Base-by-base conservation (phyloP, 176 grass and related monocot genomes). In the Carex scoparia region DNA sequence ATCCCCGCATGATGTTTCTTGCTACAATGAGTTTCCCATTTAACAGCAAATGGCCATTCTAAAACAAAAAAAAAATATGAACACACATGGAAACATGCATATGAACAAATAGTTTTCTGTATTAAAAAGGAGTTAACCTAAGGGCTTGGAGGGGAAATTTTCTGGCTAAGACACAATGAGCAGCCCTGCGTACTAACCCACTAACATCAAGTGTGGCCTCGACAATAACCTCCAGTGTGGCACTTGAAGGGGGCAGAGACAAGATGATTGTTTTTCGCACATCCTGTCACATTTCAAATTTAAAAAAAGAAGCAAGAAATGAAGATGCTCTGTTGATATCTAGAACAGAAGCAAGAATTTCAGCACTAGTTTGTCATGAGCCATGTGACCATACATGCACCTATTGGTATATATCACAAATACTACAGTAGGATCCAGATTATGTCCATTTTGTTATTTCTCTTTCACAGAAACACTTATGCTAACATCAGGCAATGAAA, bases 101-200 rank as follows among this genome's bases (percentile, higher is more conserved):
- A 85, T 79, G 58, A 48, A 77, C 27, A 32, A 37, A 84, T n/a
- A 53, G 16, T 19, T 12, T 77, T 35, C 77, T 37, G n/a, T 79
- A 23, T 78, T 37, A 83, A 56, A 79, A 11, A 80, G 64, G 31
- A 55, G 23, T 84, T 88, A 94, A 94, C 96, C 88, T 98, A 60
- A 98, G 87, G 86, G 79, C 91, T 83, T 95, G 96, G 53, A 98
- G 93, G 14, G 96, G 93, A 87, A 95, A 98, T 91, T 94, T 98
- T 31, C 78, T 89, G 59, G 93, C 88, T 75, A 98, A 82, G 10
- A 95, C 91, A 84, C 75, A 88, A 86, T 91, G 93, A 44, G 93
- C 87, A 73, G 91, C 88, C 87, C 80, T 95, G 30, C 96, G 89
- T 33, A 91, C 93, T 51, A 89, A 94, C 54, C 93, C 91, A 76